phyloP scores from a whole-genome alignment of 1,284 basidiomycete species.

The Xanthoconium separans region DNA sequence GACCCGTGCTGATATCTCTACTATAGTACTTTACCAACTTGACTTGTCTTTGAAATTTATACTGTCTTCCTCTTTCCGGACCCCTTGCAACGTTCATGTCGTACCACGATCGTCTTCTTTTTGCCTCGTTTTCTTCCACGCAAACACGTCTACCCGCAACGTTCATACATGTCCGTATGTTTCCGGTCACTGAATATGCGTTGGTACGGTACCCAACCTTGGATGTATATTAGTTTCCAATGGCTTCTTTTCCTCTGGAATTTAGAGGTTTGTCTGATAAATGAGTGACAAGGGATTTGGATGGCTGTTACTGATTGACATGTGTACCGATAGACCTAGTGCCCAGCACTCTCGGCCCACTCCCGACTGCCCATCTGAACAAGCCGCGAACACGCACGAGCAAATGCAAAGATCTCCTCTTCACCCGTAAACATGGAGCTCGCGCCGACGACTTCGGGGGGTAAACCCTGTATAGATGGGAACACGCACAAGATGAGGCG shows the following conservation, averaged over 20 bases:
- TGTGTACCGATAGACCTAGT: background rate
- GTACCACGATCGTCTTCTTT: constrained; percentile 1
- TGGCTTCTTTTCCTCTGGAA: constrained; percentile 7
- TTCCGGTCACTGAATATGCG: constrained; percentile 16
- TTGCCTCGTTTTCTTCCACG: background rate
- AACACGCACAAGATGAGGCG: background rate
- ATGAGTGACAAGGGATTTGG: background rate
- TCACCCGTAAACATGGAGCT: constrained; percentile 91
- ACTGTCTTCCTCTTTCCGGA: constrained; percentile 13
- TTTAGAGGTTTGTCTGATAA: background rate
- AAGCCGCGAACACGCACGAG: constrained; percentile 85
- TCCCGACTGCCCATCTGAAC: constrained; percentile 90
- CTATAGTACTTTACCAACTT: constrained; percentile 33
- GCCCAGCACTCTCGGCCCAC: constrained; percentile 73
- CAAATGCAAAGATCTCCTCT: constrained; percentile 94
- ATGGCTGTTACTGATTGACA: background rate
- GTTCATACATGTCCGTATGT: constrained; percentile 12
- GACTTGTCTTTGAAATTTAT: constrained; percentile 21
- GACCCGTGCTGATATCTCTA: constrained; percentile 34
- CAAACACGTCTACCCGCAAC: background rate
- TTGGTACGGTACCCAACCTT: constrained; percentile 19
- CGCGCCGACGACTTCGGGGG: constrained; percentile 69
- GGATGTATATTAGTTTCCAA: constrained; percentile 29
- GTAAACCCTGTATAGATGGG: constrained; percentile 59
- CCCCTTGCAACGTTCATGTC: constrained; percentile 9